Evolutionary conservation across 164 flowering plant genomes (phyloP).

Genomic region (Annona cherimola): DNA sequence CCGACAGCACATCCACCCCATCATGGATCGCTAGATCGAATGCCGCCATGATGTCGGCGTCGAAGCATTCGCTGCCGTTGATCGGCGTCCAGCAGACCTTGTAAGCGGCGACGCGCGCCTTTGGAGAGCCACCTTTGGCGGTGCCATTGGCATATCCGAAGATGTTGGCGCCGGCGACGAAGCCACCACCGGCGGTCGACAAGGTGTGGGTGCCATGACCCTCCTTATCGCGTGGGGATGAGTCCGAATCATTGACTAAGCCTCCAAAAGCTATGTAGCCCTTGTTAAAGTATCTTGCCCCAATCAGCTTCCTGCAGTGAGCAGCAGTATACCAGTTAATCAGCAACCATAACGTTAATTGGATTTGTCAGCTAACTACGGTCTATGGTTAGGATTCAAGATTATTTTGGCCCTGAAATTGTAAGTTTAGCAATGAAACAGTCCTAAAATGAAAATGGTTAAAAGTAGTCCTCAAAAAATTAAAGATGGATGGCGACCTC

Average conservation of each 20-base stretch:
- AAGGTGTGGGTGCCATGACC: constrained; percentile 83
- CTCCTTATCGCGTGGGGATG: constrained; percentile 41
- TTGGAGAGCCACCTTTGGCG: constrained; percentile 67
- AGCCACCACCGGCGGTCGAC: constrained; percentile 68
- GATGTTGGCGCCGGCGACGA: constrained; percentile 46
- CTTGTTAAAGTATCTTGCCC: constrained; percentile 29
- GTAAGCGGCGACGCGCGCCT: constrained; percentile 60
- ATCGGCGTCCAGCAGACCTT: constrained; percentile 34
- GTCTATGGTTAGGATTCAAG: too few relatives aligned
- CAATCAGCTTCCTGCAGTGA: constrained; percentile 46
- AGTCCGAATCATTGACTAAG: constrained; percentile 3
- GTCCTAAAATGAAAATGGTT: too few relatives aligned
- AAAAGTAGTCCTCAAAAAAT: too few relatives aligned
- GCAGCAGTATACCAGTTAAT: too few relatives aligned
- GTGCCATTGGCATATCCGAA: constrained; percentile 56
- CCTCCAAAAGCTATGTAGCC: constrained; percentile 13
- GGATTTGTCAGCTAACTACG: too few relatives aligned
- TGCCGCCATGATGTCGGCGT: constrained; percentile 47
- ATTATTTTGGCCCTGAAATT: too few relatives aligned
- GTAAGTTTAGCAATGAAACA: too few relatives aligned
- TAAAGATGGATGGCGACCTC: too few relatives aligned
- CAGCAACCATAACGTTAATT: too few relatives aligned
- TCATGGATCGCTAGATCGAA: constrained; percentile 51
- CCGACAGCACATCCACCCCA: constrained; percentile 49
- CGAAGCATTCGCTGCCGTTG: constrained; percentile 26